Base-by-base conservation (phyloP, 2,329 filamentous ascomycete species). In the Colletotrichum lentis region DNA sequence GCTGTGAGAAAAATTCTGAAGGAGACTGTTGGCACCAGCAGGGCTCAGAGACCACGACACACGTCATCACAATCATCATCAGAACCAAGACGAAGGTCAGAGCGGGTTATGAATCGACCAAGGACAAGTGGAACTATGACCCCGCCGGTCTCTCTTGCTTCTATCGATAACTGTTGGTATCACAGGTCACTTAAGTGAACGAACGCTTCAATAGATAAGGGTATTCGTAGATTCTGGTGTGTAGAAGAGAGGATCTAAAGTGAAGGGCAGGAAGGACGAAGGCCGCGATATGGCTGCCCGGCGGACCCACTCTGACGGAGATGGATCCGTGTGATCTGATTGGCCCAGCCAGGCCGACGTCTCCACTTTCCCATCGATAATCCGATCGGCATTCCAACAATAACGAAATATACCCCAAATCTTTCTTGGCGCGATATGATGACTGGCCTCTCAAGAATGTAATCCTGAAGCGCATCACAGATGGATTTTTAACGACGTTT, bases 381-480 rank as follows among this genome's bases (percentile, higher is more conserved):
- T n/a, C n/a, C n/a, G n/a, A n/a, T n/a, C n/a, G n/a, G n/a, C n/a
- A n/a, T n/a, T n/a, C n/a, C n/a, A n/a, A n/a, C n/a, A n/a, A n/a
- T n/a, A n/a, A n/a, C n/a, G n/a, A 39, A 49, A 39, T 49, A 59
- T 27, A 39, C 27, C 56, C 24, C 11, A 22, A 37, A 47, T 37
- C 43, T 18, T 22, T 49, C 43, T 47, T 47, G 12, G 27, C 24
- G 18, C 43, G 10, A 37, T 59, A 37, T 20, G 12, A 59, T 49
- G 22, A 59, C 3, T 59, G 18, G 56, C 43, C 8, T 59, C 43
- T 59, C 6, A 47, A 11, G 11, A 47, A 59, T 22, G 3, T 27
- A 49, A 27, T 59, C 24, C 43, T 59, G 4, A 59, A 59, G 43
- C 18, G 43, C 27, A 22, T 39, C 16, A 59, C 16, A 22, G 24